These are phyloP conservation scores for Yamadazyma phyllophila DNA, from an alignment of 805 yeast species.

Conservation along the genomic window DNA sequence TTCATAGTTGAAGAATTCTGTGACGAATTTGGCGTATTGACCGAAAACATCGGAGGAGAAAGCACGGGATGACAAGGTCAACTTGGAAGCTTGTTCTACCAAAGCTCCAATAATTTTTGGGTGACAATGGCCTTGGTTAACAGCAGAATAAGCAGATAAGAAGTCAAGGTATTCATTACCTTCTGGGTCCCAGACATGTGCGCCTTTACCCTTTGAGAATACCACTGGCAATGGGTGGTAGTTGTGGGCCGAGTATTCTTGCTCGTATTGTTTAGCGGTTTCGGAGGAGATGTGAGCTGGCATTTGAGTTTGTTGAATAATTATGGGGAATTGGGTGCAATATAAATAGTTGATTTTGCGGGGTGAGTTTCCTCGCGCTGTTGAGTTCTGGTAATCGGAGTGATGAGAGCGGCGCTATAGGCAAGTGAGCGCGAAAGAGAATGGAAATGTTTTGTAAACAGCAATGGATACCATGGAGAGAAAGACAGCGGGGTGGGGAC, in stretches of 20 bases:
- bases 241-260: conserved; percentile 89
- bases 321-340: conserved; percentile 1
- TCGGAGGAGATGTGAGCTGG: conserved; percentile 49
- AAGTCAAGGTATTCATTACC: conserved; percentile 93
- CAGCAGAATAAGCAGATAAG: conserved; percentile 93
- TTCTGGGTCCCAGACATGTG: conserved; percentile 97
- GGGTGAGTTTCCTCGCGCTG: conserved; percentile 4
- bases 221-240: conserved; percentile 97
- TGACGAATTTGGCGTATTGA: conserved; percentile 77
- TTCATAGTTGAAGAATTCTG: conserved; percentile 87
- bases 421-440: conserved; percentile 6
- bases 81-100: conserved; percentile 76
- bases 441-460: not conserved
- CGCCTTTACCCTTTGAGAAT: conserved; percentile 81
- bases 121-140: conserved; percentile 97
- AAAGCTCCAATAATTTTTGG: conserved; percentile 86
- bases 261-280: conserved; percentile 66
- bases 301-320: not conserved
- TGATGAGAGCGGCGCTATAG: not conserved
- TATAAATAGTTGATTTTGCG: not conserved
- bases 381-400: no score
- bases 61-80: conserved; percentile 90
- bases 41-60: conserved; percentile 90
- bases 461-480: not conserved
- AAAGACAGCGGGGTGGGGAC: not conserved